Percentiles rank a stretch among this genome's conserved stretches.
Evolutionary conservation across 352 stramenopile species (phyloP).

Genomic region (Globisporangium ultimum): DNA sequence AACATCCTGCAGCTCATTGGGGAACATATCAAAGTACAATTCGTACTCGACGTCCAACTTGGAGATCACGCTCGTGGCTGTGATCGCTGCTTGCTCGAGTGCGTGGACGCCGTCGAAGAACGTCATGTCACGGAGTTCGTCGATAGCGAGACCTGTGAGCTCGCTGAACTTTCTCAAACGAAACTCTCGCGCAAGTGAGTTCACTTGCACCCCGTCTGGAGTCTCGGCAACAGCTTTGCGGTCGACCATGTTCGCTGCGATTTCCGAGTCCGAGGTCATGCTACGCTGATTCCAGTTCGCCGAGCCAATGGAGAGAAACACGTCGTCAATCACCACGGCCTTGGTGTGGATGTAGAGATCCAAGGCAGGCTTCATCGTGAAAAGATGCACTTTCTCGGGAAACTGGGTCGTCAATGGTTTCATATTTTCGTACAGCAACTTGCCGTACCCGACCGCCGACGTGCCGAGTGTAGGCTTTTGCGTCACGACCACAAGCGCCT

Average conservation of each 20-base stretch:
- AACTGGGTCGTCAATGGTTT: slow-evolving; percentile 28
- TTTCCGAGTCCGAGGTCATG: too few relatives aligned
- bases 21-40: slow-evolving; percentile 35
- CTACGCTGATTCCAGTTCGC: too few relatives aligned
- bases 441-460: slow-evolving; percentile 25
- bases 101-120: slow-evolving; percentile 21
- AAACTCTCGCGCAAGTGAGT: too few relatives aligned
- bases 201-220: too few relatives aligned
- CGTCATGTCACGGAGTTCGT: slow-evolving; percentile 13
- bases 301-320: too few relatives aligned
- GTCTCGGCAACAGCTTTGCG: too few relatives aligned
- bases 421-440: slow-evolving; percentile 36
- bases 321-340: slow-evolving; percentile 23
- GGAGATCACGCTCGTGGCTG: slow-evolving; percentile 8
- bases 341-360: slow-evolving; percentile 59
- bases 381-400: slow-evolving; percentile 29
- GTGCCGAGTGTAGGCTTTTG: slow-evolving; percentile 15
- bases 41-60: slow-evolving; percentile 13
- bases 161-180: background rate
- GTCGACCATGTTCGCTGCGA: too few relatives aligned
- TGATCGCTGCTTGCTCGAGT: slow-evolving; percentile 13
- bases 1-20: slow-evolving; percentile 23
- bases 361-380: slow-evolving; percentile 13
- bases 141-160: slow-evolving; percentile 14
- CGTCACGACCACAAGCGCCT: slow-evolving; percentile 25